Percentiles rank a stretch among this genome's conserved stretches.
phyloP scores from a whole-genome alignment of 2,329 filamentous ascomycete species.

The Hypoxylon sp. region DNA sequence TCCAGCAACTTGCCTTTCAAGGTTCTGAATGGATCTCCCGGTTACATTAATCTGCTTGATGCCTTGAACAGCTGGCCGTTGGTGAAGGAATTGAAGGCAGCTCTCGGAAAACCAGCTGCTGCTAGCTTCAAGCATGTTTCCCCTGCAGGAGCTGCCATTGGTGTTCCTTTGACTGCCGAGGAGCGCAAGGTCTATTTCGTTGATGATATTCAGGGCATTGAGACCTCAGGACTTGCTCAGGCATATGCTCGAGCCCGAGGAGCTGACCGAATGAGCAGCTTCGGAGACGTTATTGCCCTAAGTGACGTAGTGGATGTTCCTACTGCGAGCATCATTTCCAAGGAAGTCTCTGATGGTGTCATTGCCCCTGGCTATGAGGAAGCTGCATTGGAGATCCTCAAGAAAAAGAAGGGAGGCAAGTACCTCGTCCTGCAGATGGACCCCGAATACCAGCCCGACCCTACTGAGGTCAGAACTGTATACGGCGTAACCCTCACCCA shows the following conservation, averaged over 20 bases:
- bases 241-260: slow-evolving; percentile 96
- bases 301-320: slow-evolving; percentile 91
- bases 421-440: slow-evolving; percentile 98
- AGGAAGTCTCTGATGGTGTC: slow-evolving; percentile 97
- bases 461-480: slow-evolving; percentile 87
- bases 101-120: slow-evolving; percentile 88
- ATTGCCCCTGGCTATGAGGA: slow-evolving; percentile 90
- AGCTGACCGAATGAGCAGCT: slow-evolving; percentile 98
- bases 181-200: slow-evolving; percentile 99
- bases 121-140: slow-evolving; percentile 99
- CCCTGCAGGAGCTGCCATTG: slow-evolving; percentile 94
- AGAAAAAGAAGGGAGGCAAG: slow-evolving; percentile 98
- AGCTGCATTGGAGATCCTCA: slow-evolving; percentile 89
- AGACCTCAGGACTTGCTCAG: slow-evolving; percentile 88
- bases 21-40: slow-evolving; percentile 88
- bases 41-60: slow-evolving; percentile 98
- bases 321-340: slow-evolving; percentile 97
- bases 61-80: slow-evolving; percentile 97
- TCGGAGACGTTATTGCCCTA: slow-evolving; percentile 95
- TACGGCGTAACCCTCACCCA: slow-evolving; percentile 92
- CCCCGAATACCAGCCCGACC: slow-evolving; percentile 83
- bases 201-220: slow-evolving; percentile 91
- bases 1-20: slow-evolving; percentile 90
- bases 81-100: slow-evolving; percentile 94
- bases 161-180: slow-evolving; percentile 84